Base-by-base conservation (phyloP, 2,329 filamentous ascomycete species). In the Elsinoe arachidis region DNA sequence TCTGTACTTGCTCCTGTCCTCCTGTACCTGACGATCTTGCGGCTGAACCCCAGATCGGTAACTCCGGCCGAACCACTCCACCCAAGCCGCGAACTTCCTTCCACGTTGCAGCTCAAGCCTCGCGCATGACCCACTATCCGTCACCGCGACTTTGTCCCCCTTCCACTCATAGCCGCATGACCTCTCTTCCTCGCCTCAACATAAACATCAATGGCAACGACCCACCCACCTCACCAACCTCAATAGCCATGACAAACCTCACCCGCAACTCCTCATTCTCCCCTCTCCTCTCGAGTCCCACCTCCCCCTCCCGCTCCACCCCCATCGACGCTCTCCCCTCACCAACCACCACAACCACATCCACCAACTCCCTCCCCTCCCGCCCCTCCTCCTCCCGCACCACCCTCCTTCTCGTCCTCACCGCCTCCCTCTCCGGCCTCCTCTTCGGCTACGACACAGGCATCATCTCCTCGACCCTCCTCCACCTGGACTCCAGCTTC, bases 361-460 rank as follows among this genome's bases (percentile, higher is more conserved):
- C 49, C 26, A 41, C 34, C 33, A 7, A 12, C n/a, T 17, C 49
- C 10, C 33, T 4, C 43, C 5, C 14, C 43, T 34, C 46, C 10
- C 30, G 17, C 21, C 46, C 46, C 4, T 33, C 35, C 7, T 0
- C 43, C 56, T 6, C 82, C 46, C 58, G 57, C 38, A 57, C 83
- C 58, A 76, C 82, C 38, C 82, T 78, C 76, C 70, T 72, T 3
- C 68, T 84, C 53, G 82, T 80, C 0, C 71, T 81, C 44, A 78
- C 80, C 19, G 81, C 81, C 5, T 79, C 80, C 3, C 74, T 84
- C 12, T 79, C 76, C 53, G 81, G 81, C 2, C 68, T 84, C 12
- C 68, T 84, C 14, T 84, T 84, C 69, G 81, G 81, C 57, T 84
- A 82, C 65, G 81, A 84, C 64, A 84, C 81, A 35, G 81, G 81